A percentile compares a stretch with the other conserved stretches of the same genome.
phyloP scores from a whole-genome alignment of 2,329 filamentous ascomycete species.

The Xylariaceae sp. region DNA sequence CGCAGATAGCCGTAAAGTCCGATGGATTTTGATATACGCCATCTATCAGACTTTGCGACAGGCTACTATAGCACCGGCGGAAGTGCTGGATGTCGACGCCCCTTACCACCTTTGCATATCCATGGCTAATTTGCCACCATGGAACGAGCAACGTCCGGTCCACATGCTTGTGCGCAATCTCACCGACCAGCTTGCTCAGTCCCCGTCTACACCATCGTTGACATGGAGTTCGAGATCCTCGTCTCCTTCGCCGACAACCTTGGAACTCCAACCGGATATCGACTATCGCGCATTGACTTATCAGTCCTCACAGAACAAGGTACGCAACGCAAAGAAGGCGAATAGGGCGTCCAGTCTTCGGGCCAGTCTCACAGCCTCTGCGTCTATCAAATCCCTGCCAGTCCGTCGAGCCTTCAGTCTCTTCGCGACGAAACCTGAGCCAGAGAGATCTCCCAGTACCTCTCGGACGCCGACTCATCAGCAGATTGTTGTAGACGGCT shows the following conservation, averaged over 20 bases:
- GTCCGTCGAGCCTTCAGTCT: constrained; percentile 34
- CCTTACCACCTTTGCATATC: constrained; percentile 54
- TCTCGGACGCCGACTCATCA: constrained; percentile 35
- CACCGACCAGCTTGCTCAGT: constrained; percentile 23
- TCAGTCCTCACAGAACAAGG: constrained; percentile 15
- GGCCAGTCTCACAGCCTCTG: constrained; percentile 28
- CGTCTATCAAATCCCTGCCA: constrained; percentile 27
- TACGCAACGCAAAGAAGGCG: constrained; percentile 8
- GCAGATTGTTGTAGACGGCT: constrained; percentile 51
- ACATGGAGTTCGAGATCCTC: constrained; percentile 8
- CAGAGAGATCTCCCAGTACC: background rate
- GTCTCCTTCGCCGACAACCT: constrained; percentile 9
- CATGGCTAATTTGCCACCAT: constrained; percentile 42
- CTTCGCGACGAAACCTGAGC: constrained; percentile 22
- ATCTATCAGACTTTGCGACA: constrained; percentile 68
- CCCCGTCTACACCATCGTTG: constrained; percentile 12
- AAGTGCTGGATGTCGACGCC: constrained; percentile 56
- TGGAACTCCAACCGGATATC: constrained; percentile 52
- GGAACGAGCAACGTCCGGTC: constrained; percentile 35
- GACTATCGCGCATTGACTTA: constrained; percentile 49
- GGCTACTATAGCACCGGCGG: constrained; percentile 56
- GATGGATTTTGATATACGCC: constrained; percentile 74
- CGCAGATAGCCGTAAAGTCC: constrained; percentile 68
- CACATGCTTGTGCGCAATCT: constrained; percentile 29
- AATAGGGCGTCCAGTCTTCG: constrained; percentile 15